Percentiles rank a stretch among this genome's conserved stretches.
Conservation (phyloP, 2,329 filamentous ascomycete genomes). For the Diaporthe eres region DNA sequence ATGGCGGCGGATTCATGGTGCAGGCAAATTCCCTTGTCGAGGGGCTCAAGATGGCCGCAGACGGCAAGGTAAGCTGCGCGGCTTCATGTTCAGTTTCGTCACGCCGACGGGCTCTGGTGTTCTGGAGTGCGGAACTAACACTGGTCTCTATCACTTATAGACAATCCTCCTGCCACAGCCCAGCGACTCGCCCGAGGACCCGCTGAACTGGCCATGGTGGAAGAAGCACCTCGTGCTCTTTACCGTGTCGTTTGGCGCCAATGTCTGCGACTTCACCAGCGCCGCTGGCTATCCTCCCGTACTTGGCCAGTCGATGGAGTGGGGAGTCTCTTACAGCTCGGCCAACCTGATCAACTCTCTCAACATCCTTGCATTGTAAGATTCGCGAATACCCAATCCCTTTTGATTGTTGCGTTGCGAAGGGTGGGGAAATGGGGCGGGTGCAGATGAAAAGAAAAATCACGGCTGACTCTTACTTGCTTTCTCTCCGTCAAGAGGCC, state of each 20-base stretch:
- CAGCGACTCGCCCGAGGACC: constrained; percentile 41
- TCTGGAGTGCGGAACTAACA: neutral
- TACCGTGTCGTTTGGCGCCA: constrained; percentile 39
- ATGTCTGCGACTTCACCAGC: constrained; percentile 39
- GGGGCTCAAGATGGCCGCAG: constrained; percentile 3
- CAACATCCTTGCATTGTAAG: constrained; percentile 12
- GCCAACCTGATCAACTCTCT: constrained; percentile 34
- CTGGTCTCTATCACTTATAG: neutral
- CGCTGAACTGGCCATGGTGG: constrained; percentile 44
- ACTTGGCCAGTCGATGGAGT: neutral
- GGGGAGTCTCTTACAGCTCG: neutral
- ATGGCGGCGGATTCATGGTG: neutral
- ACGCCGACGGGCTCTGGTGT: neutral
- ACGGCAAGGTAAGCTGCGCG: neutral
- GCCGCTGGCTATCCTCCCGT: neutral
- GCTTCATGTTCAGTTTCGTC: neutral
- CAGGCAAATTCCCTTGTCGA: neutral
- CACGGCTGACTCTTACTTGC: neutral
- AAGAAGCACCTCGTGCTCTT: constrained; percentile 43
- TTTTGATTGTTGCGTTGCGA: neutral
- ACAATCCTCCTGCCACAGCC: constrained; percentile 35
- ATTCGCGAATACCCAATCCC: neutral
- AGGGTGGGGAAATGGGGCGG: no score
- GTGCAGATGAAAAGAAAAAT: neutral
- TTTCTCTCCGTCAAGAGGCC: neutral